Percentiles rank a stretch among this genome's conserved stretches.
phyloP scores from a whole-genome alignment of 2,329 filamentous ascomycete species.

The Colletotrichum ledebouriae region DNA sequence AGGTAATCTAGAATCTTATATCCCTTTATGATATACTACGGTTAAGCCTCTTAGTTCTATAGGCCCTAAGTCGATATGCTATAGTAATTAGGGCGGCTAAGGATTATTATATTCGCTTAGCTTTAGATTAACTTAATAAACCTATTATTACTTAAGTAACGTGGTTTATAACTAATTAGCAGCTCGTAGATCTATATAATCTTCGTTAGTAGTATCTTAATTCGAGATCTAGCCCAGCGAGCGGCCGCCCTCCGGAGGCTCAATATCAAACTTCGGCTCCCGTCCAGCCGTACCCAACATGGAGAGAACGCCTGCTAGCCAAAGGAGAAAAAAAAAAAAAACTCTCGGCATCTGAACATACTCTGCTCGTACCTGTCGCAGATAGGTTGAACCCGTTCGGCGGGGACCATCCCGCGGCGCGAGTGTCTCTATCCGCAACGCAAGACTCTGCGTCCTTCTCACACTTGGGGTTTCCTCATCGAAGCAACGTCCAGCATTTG shows the following conservation, averaged over 20 bases:
- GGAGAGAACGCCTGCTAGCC: neutral
- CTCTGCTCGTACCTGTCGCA: constrained; percentile 11
- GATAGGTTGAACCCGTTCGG: constrained; percentile 9
- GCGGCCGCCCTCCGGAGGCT: neutral
- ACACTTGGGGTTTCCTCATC: neutral
- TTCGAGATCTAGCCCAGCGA: too few relatives aligned
- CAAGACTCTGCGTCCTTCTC: neutral
- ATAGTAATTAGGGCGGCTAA: too few relatives aligned
- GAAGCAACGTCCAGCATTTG: too few relatives aligned
- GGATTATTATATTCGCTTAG: too few relatives aligned
- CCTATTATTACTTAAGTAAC: neutral
- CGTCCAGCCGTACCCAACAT: constrained; percentile 1
- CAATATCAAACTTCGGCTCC: neutral
- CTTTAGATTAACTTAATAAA: too few relatives aligned
- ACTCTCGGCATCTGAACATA: neutral
- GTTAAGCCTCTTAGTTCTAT: neutral
- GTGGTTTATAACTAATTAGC: constrained; percentile 10
- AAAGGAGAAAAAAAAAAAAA: neutral
- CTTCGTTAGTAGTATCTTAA: neutral
- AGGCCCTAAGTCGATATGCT: too few relatives aligned
- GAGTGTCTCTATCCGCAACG: constrained; percentile 13
- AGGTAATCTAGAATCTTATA: neutral
- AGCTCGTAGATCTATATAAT: constrained; percentile 10
- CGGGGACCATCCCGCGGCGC: constrained; percentile 3
- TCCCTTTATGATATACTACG: neutral